Evolutionary conservation across 805 yeast species (phyloP).

Genomic region (Saccharomycopsis babjevae): DNA sequence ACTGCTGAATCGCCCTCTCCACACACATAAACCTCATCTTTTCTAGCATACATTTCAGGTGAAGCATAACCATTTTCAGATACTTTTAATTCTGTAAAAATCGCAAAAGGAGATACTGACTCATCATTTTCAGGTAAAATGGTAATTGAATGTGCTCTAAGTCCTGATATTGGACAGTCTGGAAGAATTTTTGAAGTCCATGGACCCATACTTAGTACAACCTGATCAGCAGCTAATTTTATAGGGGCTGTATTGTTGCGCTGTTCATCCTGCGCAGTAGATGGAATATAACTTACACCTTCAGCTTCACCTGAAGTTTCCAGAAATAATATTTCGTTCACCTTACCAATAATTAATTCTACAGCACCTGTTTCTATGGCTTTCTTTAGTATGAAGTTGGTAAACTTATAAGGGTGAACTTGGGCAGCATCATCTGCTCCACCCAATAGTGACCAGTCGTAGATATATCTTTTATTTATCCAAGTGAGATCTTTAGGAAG

Average conservation of each 20-base stretch:
- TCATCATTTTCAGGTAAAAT: slow-evolving; percentile 66
- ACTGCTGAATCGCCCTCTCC: slow-evolving; percentile 94
- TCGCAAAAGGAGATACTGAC: slow-evolving; percentile 81
- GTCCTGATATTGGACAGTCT: slow-evolving; percentile 87
- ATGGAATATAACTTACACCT: slow-evolving; percentile 55
- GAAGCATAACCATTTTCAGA: slow-evolving; percentile 60
- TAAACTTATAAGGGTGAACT: slow-evolving; percentile 90
- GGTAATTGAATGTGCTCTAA: slow-evolving; percentile 92
- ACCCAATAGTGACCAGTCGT: slow-evolving; percentile 72
- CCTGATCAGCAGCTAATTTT: slow-evolving; percentile 56
- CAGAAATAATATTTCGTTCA: slow-evolving; percentile 51
- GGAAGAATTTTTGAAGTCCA: slow-evolving; percentile 91
- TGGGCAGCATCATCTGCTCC: slow-evolving; percentile 87
- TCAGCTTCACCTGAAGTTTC: slow-evolving; percentile 56
- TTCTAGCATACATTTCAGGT: slow-evolving; percentile 92
- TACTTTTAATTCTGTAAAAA: slow-evolving; percentile 83
- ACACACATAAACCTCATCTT: slow-evolving; percentile 92
- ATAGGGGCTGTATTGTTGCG: slow-evolving; percentile 29
- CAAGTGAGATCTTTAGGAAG: slow-evolving; percentile 66
- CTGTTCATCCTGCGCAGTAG: slow-evolving; percentile 27
- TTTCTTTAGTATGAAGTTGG: slow-evolving; percentile 69
- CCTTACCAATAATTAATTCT: slow-evolving; percentile 81
- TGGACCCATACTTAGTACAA: slow-evolving; percentile 87
- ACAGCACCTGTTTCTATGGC: slow-evolving; percentile 77
- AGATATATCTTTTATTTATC: slow-evolving; percentile 57